These are phyloP conservation scores for Penicillium sp. DNA, from an alignment of 2,329 filamentous ascomycete genomes.

Conservation along the genomic window DNA sequence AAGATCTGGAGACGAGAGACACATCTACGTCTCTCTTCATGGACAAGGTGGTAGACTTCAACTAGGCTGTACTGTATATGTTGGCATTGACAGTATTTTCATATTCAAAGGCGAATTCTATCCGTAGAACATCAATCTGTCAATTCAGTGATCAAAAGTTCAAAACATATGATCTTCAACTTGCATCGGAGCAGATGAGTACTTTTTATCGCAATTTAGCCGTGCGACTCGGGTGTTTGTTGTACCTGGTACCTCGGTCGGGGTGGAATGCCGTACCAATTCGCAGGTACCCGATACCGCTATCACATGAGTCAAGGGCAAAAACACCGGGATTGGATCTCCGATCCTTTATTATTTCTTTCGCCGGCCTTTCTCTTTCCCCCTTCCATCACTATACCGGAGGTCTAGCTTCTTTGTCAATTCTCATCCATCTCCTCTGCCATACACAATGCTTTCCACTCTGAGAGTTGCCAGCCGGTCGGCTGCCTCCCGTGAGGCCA, in stretches of 20 bases:
- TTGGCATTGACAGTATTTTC: neutral
- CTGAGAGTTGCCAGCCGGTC: slow-evolving; percentile 44
- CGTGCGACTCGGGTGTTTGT: slow-evolving; percentile 2
- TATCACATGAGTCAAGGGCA: slow-evolving; percentile 27
- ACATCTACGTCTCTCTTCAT: neutral
- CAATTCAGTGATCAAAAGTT: too few species aligned
- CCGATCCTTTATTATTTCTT: slow-evolving; percentile 22
- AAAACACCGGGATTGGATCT: slow-evolving; percentile 22
- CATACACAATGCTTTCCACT: slow-evolving; percentile 45
- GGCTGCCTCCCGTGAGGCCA: slow-evolving; percentile 40
- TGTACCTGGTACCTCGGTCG: slow-evolving; percentile 17
- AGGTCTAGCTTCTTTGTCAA: slow-evolving; percentile 10
- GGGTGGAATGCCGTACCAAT: slow-evolving; percentile 7
- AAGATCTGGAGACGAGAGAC: slow-evolving; percentile 9
- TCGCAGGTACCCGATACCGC: slow-evolving; percentile 19
- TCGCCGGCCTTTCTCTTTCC: slow-evolving; percentile 16
- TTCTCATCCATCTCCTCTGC: slow-evolving; percentile 9
- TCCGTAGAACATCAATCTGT: too few species aligned
- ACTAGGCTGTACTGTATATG: neutral
- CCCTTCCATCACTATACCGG: slow-evolving; percentile 8
- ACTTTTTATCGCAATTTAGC: neutral
- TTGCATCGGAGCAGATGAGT: too few species aligned
- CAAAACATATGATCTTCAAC: too few species aligned
- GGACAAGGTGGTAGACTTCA: too few species aligned
- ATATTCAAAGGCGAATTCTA: neutral